Evolutionary conservation across 2,329 filamentous ascomycete species (phyloP).

Genomic region (Colletotrichum brevisporum): DNA sequence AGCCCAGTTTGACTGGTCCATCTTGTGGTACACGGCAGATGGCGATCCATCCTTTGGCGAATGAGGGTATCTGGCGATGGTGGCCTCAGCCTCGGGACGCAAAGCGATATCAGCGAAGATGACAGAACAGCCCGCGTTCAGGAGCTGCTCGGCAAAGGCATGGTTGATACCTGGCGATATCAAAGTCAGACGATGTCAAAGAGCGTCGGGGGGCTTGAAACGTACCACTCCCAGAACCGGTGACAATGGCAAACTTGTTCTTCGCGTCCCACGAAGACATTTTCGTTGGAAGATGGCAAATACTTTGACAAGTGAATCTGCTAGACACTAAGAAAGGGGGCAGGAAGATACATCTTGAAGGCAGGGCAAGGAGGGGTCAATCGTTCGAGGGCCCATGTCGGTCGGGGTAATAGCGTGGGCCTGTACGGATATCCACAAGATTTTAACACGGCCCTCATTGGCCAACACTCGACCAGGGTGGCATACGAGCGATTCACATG

Average conservation of each 20-base stretch:
- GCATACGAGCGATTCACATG: no score
- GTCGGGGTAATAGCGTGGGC: no score
- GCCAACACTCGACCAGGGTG: no score
- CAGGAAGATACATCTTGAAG: neutral
- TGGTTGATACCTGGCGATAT: constrained; percentile 44
- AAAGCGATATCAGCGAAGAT: constrained; percentile 46
- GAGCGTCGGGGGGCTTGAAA: neutral
- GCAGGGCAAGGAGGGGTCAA: neutral
- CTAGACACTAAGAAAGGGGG: neutral
- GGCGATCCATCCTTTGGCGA: constrained; percentile 35
- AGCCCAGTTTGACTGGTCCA: constrained; percentile 45
- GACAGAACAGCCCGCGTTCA: constrained; percentile 45
- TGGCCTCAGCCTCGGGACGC: constrained; percentile 43
- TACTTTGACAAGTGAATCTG: neutral
- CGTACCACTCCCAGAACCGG: constrained; percentile 7
- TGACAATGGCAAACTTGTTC: constrained; percentile 14
- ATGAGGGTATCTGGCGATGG: constrained; percentile 38
- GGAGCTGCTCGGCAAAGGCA: constrained; percentile 43
- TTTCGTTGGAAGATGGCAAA: neutral
- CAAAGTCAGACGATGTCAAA: neutral
- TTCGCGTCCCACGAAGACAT: neutral
- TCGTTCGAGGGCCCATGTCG: no score
- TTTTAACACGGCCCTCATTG: no score
- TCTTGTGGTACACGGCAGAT: constrained; percentile 48
- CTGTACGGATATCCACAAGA: no score